A percentile compares a stretch with the other conserved stretches of the same genome.
Conservation (phyloP, 768 basidiomycete species). For the Chalciporus chontae region DNA sequence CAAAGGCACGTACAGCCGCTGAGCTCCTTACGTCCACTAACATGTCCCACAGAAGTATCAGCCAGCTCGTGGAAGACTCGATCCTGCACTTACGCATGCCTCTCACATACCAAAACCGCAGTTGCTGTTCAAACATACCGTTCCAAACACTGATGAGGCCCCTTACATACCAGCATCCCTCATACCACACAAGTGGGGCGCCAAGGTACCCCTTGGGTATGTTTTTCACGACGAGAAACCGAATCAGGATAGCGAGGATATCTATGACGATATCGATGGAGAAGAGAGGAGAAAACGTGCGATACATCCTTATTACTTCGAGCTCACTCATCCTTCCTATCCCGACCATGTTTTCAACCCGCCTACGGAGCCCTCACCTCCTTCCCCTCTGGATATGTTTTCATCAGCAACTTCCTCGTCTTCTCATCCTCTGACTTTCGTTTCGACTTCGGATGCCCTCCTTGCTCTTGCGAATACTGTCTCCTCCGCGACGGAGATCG, state of each 20-base stretch:
- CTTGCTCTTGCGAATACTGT: slow-evolving; percentile 64
- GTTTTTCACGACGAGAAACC: slow-evolving; percentile 33
- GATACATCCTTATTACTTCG: slow-evolving; percentile 81
- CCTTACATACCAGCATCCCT: slow-evolving; percentile 59
- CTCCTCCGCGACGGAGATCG: slow-evolving; percentile 69
- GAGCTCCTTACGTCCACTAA: slow-evolving; percentile 4
- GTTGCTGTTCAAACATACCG: slow-evolving; percentile 55
- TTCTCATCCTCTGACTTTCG: slow-evolving; percentile 56
- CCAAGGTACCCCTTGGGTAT: slow-evolving; percentile 78
- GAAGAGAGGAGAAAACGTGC: slow-evolving; percentile 24
- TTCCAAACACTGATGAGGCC: slow-evolving; percentile 52
- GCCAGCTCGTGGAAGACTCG: slow-evolving; percentile 42
- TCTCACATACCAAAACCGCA: slow-evolving; percentile 81
- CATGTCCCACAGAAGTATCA: slow-evolving; percentile 30
- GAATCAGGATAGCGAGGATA: slow-evolving; percentile 19
- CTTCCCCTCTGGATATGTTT: slow-evolving; percentile 59
- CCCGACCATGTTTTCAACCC: slow-evolving; percentile 64
- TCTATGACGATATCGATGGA: slow-evolving; percentile 16
- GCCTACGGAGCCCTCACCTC: slow-evolving; percentile 45
- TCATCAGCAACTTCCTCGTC: background rate
- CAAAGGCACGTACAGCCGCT: slow-evolving; percentile 28
- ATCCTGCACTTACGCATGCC: slow-evolving; percentile 70
- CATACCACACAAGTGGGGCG: slow-evolving; percentile 76
- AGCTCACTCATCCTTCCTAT: slow-evolving; percentile 71
- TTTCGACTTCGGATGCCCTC: slow-evolving; percentile 57